Evolutionary conservation across 2,329 filamentous ascomycete genomes (phyloP).

Genomic region (Pseudohalonectria lignicola): DNA sequence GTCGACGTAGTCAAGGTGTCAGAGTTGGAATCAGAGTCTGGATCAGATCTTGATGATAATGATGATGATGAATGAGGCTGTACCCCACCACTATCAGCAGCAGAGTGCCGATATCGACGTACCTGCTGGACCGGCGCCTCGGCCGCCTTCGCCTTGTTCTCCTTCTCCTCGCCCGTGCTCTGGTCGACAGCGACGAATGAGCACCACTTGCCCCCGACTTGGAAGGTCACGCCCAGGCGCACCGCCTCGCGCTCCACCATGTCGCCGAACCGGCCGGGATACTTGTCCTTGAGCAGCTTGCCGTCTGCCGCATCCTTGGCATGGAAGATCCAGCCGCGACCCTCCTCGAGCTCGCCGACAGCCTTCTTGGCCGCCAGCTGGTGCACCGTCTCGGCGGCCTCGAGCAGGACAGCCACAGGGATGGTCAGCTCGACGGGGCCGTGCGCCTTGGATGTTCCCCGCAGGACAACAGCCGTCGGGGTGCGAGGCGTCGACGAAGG

Average conservation of each 20-base stretch:
- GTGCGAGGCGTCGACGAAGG: conserved; percentile 30
- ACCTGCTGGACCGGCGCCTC: too few species aligned
- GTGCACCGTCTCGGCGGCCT: conserved; percentile 47
- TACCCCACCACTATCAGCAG: too few species aligned
- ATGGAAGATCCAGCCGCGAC: conserved; percentile 52
- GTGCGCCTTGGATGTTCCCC: conserved; percentile 36
- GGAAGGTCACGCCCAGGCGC: conserved; percentile 51
- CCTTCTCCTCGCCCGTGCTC: not conserved
- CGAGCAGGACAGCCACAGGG: conserved; percentile 39
- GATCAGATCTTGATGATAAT: too few species aligned
- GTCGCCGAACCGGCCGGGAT: conserved; percentile 40
- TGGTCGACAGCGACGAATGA: conserved; percentile 60
- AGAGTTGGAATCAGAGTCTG: too few species aligned
- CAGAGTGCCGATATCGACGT: too few species aligned
- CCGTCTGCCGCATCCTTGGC: conserved; percentile 30
- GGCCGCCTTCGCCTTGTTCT: not conserved
- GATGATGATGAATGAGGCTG: too few species aligned
- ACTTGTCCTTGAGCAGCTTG: conserved; percentile 30
- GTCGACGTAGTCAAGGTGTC: too few species aligned
- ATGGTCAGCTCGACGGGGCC: conserved; percentile 49
- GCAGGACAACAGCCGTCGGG: conserved; percentile 45
- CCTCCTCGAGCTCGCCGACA: conserved; percentile 58
- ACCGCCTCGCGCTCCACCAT: conserved; percentile 58
- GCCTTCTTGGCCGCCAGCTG: conserved; percentile 61
- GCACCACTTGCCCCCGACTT: conserved; percentile 59